Percentiles rank a stretch among this genome's conserved stretches.
Evolutionary conservation across 108 stramenopile genomes (phyloP).

Genomic region (Cyclotella cryptica): DNA sequence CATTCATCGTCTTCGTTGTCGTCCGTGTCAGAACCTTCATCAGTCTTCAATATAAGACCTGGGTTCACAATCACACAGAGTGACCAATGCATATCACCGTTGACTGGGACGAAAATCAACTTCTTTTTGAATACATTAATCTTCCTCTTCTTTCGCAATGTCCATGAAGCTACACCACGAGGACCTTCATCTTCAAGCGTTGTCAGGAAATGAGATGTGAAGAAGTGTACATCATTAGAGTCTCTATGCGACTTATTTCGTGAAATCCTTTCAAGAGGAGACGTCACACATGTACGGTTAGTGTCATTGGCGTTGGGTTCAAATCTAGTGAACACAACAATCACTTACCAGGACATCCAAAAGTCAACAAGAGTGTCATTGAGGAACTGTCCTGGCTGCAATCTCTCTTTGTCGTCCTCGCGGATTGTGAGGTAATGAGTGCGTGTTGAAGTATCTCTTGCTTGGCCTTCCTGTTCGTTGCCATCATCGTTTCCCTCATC

Average conservation of each 20-base stretch:
- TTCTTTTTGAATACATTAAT: slow-evolving; percentile 91
- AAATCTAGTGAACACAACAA: not conserved
- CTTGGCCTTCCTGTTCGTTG: slow-evolving; percentile 14
- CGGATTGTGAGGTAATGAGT: slow-evolving; percentile 70
- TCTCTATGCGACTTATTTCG: slow-evolving; percentile 10
- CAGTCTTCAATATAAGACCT: slow-evolving; percentile 54
- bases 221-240: slow-evolving; percentile 67
- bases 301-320: not conserved
- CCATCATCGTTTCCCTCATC: slow-evolving; percentile 1
- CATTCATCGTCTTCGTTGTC: slow-evolving; percentile 7
- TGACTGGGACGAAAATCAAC: slow-evolving; percentile 93
- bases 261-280: slow-evolving; percentile 41
- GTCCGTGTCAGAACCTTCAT: slow-evolving; percentile 9
- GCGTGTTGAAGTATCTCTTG: slow-evolving; percentile 26
- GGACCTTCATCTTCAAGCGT: slow-evolving; percentile 68
- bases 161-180: slow-evolving; percentile 82
- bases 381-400: slow-evolving; percentile 74
- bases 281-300: not conserved
- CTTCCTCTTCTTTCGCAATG: slow-evolving; percentile 75
- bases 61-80: slow-evolving; percentile 94
- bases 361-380: slow-evolving; percentile 92
- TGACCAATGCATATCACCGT: slow-evolving; percentile 95
- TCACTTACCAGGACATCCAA: slow-evolving; percentile 87
- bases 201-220: slow-evolving; percentile 91
- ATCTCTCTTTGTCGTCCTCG: slow-evolving; percentile 66